phyloP scores from a whole-genome alignment of 805 yeast species.

The Sugiyamaella mastotermitis region DNA sequence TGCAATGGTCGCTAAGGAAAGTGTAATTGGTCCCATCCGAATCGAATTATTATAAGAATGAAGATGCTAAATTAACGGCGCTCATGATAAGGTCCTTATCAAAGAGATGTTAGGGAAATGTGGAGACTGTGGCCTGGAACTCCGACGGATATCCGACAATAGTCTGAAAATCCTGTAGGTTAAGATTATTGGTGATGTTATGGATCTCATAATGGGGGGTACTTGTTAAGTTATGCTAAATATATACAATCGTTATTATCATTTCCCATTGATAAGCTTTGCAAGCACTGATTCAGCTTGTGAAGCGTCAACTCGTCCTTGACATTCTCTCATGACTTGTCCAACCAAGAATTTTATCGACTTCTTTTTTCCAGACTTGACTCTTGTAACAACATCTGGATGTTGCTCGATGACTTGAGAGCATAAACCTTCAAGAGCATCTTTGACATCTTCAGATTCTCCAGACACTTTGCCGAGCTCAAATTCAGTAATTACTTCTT shows the following conservation, averaged over 20 bases:
- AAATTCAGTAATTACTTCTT: constrained; percentile 45
- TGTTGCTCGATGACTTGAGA: constrained; percentile 39
- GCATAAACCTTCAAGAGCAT: constrained; percentile 41
- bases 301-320: constrained; percentile 48
- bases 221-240: no score
- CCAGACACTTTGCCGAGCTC: constrained; percentile 34
- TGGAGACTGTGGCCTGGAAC: no score
- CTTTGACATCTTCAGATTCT: constrained; percentile 25
- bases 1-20: no score
- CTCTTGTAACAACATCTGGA: constrained; percentile 49
- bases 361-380: constrained; percentile 50
- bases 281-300: constrained; percentile 11
- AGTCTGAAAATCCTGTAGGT: no score
- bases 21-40: no score
- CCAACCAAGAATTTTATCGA: constrained; percentile 79
- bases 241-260: background rate
- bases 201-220: no score
- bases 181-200: no score
- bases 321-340: constrained; percentile 71
- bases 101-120: no score
- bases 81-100: no score
- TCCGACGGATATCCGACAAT: no score
- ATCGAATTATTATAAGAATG: no score
- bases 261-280: constrained; percentile 2
- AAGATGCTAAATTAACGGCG: no score